Evolutionary conservation across 495 filamentous ascomycete species (phyloP).

Genomic region (Jackrogersella minutella): DNA sequence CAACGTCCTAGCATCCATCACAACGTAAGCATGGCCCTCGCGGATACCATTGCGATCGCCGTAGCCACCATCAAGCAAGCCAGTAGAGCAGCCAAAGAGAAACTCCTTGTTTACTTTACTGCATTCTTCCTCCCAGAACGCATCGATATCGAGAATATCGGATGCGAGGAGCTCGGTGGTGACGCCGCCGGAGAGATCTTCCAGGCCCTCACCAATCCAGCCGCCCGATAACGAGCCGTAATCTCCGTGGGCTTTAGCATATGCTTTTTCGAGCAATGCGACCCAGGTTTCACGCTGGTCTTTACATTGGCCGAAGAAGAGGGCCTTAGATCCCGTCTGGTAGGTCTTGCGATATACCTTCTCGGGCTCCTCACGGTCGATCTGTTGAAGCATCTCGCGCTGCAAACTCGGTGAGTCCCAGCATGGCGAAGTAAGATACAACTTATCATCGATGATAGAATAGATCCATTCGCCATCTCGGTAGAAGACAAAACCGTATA

Average conservation of each 20-base stretch:
- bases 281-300: conserved; percentile 95
- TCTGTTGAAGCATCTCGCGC: conserved; percentile 60
- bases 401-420: conserved; percentile 72
- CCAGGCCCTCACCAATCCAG: conserved; percentile 87
- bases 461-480: conserved; percentile 95
- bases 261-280: conserved; percentile 91
- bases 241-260: conserved; percentile 92
- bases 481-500: conserved; percentile 96
- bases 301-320: conserved; percentile 88
- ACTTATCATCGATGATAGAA: conserved; percentile 82
- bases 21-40: conserved; percentile 86
- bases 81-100: conserved; percentile 84
- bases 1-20: conserved; percentile 77
- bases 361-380: conserved; percentile 71
- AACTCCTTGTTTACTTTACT: conserved; percentile 88
- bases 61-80: conserved; percentile 68
- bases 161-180: conserved; percentile 83
- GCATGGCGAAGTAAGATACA: conserved; percentile 83
- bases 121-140: conserved; percentile 90
- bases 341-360: conserved; percentile 82
- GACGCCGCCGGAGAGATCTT: conserved; percentile 93
- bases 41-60: conserved; percentile 77
- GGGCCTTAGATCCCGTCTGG: conserved; percentile 80
- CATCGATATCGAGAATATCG: conserved; percentile 88
- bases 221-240: conserved; percentile 83